Base-by-base conservation (phyloP, 176 grass and related monocot genomes). In the Musa beccarii region DNA sequence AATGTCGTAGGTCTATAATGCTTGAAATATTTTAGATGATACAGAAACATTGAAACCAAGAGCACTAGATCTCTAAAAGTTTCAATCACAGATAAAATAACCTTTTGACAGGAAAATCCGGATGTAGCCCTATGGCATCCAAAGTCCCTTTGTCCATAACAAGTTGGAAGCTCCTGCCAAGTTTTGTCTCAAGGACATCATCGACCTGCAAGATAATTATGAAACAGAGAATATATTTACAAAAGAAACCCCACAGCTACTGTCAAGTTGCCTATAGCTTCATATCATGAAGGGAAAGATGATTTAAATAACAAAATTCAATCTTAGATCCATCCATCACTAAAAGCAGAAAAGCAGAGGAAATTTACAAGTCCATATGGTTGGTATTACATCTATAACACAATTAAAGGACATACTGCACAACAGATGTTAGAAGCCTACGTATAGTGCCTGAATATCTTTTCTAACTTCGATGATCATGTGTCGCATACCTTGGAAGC, bases 61-160 rank as follows among this genome's bases (percentile, higher is more conserved):
- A 20, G 24, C 66, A 34, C 11, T 61, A 49, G 1, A 68, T 59
- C n/a, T 59, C 17, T 61, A 17, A 16, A 59, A 61, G 57, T 61
- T 61, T n/a, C 15, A 61, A 61, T 19, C 63, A 28, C 14, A 66
- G 21, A 66, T 11, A 62, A 62, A 15, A 20, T 51, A 20, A 93
- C 94, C 94, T 90, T 87, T 93, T 97, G 69, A 97, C 82, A 75
- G 86, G 84, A 49, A 90, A 90, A 75, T 97, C 94, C 13, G 86
- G 90, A 72, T 97, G 90, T n/a, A 85, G 75, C 51, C 87, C 88
- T 76, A 97, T 93, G 62, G 84, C 82, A 83, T 97, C 94, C 65
- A 97, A 84, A 85, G 94, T 97, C 12, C 90, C 90, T 84, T 90
- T 92, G 80, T 97, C 94, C 89, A 92, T 90, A 49, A 97, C 88